A percentile compares a stretch with the other conserved stretches of the same genome.
These are phyloP conservation scores for Penicillium arizonense DNA, from an alignment of 495 filamentous ascomycete species.

Conservation along the genomic window DNA sequence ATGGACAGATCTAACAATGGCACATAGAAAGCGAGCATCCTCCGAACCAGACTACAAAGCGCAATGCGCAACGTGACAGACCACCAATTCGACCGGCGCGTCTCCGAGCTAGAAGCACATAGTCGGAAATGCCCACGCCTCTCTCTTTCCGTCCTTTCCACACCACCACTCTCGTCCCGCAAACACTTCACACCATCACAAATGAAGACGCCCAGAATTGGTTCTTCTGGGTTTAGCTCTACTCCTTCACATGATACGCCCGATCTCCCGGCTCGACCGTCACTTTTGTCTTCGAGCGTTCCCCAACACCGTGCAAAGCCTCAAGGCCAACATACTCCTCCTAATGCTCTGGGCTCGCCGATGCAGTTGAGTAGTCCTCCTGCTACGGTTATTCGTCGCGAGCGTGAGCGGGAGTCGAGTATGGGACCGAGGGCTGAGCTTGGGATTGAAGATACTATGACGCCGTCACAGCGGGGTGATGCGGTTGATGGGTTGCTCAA, in stretches of 20 bases:
- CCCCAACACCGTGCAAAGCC: slow-evolving; percentile 21
- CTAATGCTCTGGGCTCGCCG: slow-evolving; percentile 23
- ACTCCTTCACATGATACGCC: slow-evolving; percentile 21
- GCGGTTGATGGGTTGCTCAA: slow-evolving; percentile 43
- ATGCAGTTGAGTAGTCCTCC: slow-evolving; percentile 43
- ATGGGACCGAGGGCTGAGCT: slow-evolving; percentile 10
- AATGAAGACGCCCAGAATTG: slow-evolving; percentile 24
- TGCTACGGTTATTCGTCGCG: slow-evolving; percentile 24
- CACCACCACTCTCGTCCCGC: slow-evolving; percentile 15
- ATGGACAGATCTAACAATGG: slow-evolving; percentile 3
- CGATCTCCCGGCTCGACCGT: slow-evolving; percentile 19
- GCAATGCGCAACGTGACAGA: slow-evolving; percentile 44
- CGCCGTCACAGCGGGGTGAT: slow-evolving; percentile 38
- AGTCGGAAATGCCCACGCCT: slow-evolving; percentile 41
- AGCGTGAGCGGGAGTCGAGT: slow-evolving; percentile 5
- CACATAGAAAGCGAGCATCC: slow-evolving; percentile 42
- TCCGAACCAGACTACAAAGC: slow-evolving; percentile 41
- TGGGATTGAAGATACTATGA: slow-evolving; percentile 8
- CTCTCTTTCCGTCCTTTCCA: slow-evolving; percentile 23
- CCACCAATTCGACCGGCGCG: slow-evolving; percentile 44
- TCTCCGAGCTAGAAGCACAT: slow-evolving; percentile 45
- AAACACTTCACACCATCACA: slow-evolving; percentile 21
- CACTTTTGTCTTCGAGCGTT: slow-evolving; percentile 7
- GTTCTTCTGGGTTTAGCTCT: slow-evolving; percentile 18
- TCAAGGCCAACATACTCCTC: slow-evolving; percentile 24